Conservation (phyloP, 2,329 filamentous ascomycete species). For the Didymella pomorum region DNA sequence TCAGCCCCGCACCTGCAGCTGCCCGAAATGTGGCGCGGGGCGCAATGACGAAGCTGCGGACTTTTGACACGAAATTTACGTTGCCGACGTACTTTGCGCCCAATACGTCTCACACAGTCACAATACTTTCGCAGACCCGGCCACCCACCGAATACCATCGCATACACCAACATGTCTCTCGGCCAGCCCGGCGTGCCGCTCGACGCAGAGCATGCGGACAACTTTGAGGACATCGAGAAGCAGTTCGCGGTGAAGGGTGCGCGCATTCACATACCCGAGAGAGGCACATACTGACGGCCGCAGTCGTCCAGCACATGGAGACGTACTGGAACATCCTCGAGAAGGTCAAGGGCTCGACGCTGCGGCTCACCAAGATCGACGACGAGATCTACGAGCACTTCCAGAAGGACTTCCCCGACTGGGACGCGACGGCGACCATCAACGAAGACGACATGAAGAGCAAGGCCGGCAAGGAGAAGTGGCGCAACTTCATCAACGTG, state of each 20-base stretch:
- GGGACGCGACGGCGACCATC: slow-evolving; percentile 81
- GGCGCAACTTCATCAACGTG: slow-evolving; percentile 91
- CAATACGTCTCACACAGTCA: slow-evolving; percentile 1
- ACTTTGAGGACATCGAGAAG: slow-evolving; percentile 89
- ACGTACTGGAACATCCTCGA: slow-evolving; percentile 98
- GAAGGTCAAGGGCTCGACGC: slow-evolving; percentile 83
- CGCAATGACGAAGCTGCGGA: slow-evolving; percentile 35
- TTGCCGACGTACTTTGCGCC: slow-evolving; percentile 27
- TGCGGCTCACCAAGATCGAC: slow-evolving; percentile 92
- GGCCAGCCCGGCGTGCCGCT: slow-evolving; percentile 40
- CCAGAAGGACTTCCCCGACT: slow-evolving; percentile 87
- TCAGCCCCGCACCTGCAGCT: slow-evolving; percentile 40
- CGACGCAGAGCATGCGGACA: slow-evolving; percentile 68
- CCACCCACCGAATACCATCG: neutral
- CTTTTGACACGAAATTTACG: slow-evolving; percentile 26
- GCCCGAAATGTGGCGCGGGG: slow-evolving; percentile 24
- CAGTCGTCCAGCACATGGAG: slow-evolving; percentile 90
- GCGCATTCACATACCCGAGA: slow-evolving; percentile 26
- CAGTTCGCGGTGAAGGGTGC: slow-evolving; percentile 98
- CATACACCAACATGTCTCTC: slow-evolving; percentile 46
- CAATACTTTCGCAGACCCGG: neutral
- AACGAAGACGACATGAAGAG: slow-evolving; percentile 98
- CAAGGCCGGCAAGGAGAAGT: slow-evolving; percentile 90
- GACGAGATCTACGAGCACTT: slow-evolving; percentile 94
- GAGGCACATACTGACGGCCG: slow-evolving; percentile 28